Evolutionary conservation across 371 early-diverging fungal genomes (phyloP).

Genomic region (Zancudomyces culisetae): DNA sequence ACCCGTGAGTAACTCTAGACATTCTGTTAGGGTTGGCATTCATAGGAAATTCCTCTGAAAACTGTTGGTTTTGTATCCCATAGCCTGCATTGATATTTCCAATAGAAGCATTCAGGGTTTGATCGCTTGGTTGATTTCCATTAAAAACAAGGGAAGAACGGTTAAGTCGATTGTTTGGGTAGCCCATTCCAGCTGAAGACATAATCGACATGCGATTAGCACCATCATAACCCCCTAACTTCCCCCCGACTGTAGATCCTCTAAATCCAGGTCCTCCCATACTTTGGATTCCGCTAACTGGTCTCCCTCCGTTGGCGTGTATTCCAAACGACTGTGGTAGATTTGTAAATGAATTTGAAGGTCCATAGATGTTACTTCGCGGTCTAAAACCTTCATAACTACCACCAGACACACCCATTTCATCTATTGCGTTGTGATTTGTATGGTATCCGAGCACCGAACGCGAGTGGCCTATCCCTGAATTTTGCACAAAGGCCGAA

Average conservation of each 20-base stretch:
- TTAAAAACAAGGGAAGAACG: background rate
- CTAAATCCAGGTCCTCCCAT: background rate
- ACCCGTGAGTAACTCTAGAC: background rate
- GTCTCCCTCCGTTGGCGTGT: background rate
- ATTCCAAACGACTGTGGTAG: background rate
- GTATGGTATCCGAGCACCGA: background rate
- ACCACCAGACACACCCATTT: background rate
- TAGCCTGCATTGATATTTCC: background rate
- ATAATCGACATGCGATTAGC: background rate
- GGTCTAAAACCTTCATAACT: background rate
- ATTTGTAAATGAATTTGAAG: background rate
- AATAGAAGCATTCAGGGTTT: background rate
- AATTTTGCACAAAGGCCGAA: background rate
- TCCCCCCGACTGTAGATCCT: background rate
- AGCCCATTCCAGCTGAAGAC: background rate
- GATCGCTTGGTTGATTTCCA: background rate
- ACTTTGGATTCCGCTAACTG: background rate
- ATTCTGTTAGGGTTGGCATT: background rate
- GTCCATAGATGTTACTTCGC: background rate
- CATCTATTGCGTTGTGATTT: background rate
- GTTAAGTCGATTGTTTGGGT: background rate
- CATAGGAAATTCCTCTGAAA: background rate
- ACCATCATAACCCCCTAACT: background rate
- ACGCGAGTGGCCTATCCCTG: background rate
- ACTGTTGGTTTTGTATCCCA: background rate